Base-by-base conservation (phyloP, 2,329 filamentous ascomycete species). In the Trichoderma oligosporum region DNA sequence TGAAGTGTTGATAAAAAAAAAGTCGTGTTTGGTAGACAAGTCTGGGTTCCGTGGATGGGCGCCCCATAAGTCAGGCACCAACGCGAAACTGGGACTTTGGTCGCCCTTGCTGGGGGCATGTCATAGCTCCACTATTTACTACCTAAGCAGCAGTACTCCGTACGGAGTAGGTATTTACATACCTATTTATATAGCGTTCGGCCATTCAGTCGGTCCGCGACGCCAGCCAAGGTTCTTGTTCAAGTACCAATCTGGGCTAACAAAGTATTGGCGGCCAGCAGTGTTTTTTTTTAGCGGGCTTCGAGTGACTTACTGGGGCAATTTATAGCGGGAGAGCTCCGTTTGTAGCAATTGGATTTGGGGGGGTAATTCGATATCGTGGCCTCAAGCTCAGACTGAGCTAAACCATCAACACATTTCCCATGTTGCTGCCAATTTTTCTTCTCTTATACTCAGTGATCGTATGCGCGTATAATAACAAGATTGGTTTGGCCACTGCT, bases 1-100 rank as follows among this genome's bases (percentile, higher is more conserved):
- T 64, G 67, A 61, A 63, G 61, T 62, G 68, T 68, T 63, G 70
- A 63, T 59, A 29, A 47, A 61, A 63, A 65, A 71, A 71, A 70
- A 70, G 66, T 65, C 62, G 63, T 63, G 60, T 58, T 65, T 64
- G 47, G 45, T 27, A 46, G 45, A 29, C 36, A 57, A 52, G 22
- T 42, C 31, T 38, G 45, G n/a, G 46, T 48, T 39, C 45, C 45
- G 31, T 52, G 27, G n/a, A 52, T 60, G 60, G n/a, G 68, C 35
- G 44, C 70, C 69, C 61, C 60, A 65, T 60, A 65, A 67, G 58
- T 70, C 68, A 71, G 70, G 70, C 69, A 71, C 51, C 63, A 67
- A 67, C 60, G 48, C 57, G 25, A n/a, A n/a, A 18, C 41, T 18
- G 46, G 29, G 29, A 57, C 36, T 38, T 12, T n/a, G 1, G 11